Evolutionary conservation across 257 asterid genomes (phyloP).

Genomic region (Orobanche coerulescens): DNA sequence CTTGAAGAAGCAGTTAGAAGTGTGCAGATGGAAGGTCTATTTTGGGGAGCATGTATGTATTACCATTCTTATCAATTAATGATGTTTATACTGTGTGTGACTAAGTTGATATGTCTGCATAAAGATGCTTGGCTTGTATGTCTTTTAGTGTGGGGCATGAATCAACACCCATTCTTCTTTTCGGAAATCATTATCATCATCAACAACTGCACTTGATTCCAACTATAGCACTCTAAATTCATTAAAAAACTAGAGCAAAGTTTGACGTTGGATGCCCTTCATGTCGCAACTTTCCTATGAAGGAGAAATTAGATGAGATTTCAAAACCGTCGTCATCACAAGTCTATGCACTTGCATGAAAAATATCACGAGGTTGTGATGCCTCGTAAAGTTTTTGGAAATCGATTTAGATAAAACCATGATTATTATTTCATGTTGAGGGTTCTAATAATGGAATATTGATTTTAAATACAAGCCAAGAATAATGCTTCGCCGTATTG

Average conservation of each 20-base stretch:
- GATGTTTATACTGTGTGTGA: neutral
- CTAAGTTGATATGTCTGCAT: neutral
- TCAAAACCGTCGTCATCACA: too few relatives aligned
- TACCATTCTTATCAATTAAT: neutral
- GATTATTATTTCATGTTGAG: neutral
- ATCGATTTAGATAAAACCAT: neutral
- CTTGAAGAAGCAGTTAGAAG: constrained; percentile 87
- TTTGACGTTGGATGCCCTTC: too few relatives aligned
- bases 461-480: neutral
- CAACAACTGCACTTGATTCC: too few relatives aligned
- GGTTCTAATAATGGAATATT: neutral
- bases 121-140: neutral
- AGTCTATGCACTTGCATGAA: too few relatives aligned
- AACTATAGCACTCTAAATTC: too few relatives aligned
- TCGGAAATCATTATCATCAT: too few relatives aligned
- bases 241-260: too few relatives aligned
- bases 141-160: neutral
- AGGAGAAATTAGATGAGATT: too few relatives aligned
- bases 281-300: too few relatives aligned
- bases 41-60: constrained; percentile 84
- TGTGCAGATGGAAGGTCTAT: constrained; percentile 70
- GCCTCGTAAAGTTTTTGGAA: too few relatives aligned
- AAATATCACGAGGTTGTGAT: too few relatives aligned
- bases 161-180: neutral
- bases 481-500: neutral